These are phyloP conservation scores for Fusarium solani-melongenae DNA, from an alignment of 2,329 filamentous ascomycete species.

Conservation along the genomic window DNA sequence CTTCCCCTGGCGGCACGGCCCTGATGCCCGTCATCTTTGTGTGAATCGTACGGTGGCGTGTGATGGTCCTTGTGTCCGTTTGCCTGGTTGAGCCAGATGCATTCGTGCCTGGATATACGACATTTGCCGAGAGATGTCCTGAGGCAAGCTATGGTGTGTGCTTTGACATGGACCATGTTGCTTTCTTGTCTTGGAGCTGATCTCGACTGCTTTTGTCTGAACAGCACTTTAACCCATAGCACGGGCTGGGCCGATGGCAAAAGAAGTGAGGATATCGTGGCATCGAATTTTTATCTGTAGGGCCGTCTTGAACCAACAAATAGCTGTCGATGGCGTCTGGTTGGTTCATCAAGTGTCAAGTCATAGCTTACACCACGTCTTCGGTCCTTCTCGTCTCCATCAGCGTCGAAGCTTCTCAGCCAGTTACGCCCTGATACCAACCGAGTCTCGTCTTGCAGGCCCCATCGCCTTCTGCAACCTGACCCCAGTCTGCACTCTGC, in stretches of 20 bases:
- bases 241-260: background rate
- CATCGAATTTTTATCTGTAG: background rate
- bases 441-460: slow-evolving; percentile 1
- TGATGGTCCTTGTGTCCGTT: background rate
- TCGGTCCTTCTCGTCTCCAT: slow-evolving; percentile 20
- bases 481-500: background rate
- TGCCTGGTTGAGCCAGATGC: slow-evolving; percentile 4
- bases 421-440: slow-evolving; percentile 8
- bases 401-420: slow-evolving; percentile 3
- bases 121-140: background rate
- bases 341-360: background rate
- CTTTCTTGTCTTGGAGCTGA: background rate
- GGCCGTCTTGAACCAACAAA: background rate
- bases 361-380: background rate
- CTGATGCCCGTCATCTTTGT: background rate
- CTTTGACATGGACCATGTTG: background rate
- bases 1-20: slow-evolving; percentile 5
- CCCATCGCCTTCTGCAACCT: slow-evolving; percentile 1
- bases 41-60: slow-evolving; percentile 24
- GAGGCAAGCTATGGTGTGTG: background rate
- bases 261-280: slow-evolving; percentile 1
- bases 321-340: background rate
- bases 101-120: background rate
- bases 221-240: background rate
- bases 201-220: background rate